A percentile compares a stretch with the other conserved stretches of the same genome.
These are phyloP conservation scores for Zanthoxylum bungeanum DNA, from an alignment of 345 rosid species.

Conservation along the genomic window DNA sequence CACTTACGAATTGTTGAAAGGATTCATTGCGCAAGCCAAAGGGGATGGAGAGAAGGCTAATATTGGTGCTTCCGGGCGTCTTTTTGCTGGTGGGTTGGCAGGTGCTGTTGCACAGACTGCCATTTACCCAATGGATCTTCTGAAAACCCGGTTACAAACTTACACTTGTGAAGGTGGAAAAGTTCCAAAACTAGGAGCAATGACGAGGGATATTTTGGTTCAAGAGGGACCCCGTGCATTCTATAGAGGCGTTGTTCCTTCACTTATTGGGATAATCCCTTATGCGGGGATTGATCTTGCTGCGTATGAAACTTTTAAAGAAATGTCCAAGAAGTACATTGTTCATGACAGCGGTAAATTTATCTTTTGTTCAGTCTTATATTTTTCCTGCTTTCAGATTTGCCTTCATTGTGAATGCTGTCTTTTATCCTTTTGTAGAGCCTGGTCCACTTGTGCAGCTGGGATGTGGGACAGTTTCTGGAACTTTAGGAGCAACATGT, in stretches of 20 bases:
- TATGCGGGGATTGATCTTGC: conserved; percentile 97
- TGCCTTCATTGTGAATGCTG: not conserved
- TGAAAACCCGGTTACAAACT: conserved; percentile 90
- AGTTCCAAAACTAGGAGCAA: conserved; percentile 50
- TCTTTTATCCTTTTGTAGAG: conserved; percentile 29
- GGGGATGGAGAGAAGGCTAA: conserved; percentile 53
- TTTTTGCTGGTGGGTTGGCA: conserved; percentile 82
- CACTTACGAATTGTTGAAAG: conserved; percentile 70
- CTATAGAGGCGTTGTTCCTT: conserved; percentile 81
- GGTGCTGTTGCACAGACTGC: conserved; percentile 93
- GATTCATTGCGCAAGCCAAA: conserved; percentile 41
- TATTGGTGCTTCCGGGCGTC: conserved; percentile 61
- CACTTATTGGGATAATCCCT: conserved; percentile 86
- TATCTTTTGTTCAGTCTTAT: conserved; percentile 3
- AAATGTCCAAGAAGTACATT: conserved; percentile 72
- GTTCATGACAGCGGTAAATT: conserved; percentile 59
- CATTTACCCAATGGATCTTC: conserved; percentile 88
- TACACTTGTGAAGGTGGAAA: conserved; percentile 56
- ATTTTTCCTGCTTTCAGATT: not conserved
- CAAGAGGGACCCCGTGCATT: conserved; percentile 90
- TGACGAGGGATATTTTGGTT: conserved; percentile 68
- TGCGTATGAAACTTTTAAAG: conserved; percentile 82
- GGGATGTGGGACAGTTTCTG: conserved; percentile 87
- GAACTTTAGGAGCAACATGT: conserved; percentile 89
- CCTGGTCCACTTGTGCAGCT: conserved; percentile 88